Conservation (phyloP, 441 rosid species). For the Croton setiger region DNA sequence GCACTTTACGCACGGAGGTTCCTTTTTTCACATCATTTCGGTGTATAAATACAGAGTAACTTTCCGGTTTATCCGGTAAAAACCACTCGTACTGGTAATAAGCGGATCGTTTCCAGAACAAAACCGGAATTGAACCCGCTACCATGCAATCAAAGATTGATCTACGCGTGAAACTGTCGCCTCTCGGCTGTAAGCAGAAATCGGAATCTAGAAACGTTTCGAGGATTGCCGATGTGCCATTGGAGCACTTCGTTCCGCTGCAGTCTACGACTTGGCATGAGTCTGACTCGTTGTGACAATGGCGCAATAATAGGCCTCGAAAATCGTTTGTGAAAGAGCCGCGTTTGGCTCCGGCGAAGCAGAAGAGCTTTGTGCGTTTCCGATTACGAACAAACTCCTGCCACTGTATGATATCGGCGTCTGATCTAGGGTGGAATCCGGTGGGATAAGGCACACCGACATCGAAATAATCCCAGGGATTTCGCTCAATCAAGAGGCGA, state of each 20-base stretch:
- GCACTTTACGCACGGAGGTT: conserved; percentile 51
- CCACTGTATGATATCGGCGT: conserved; percentile 61
- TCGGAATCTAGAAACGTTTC: conserved; percentile 69
- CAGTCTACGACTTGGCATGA: conserved; percentile 67
- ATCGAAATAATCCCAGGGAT: conserved; percentile 95
- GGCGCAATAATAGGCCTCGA: conserved; percentile 54
- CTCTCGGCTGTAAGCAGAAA: conserved; percentile 91
- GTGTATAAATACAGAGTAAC: conserved; percentile 81
- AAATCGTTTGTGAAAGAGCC: conserved; percentile 57
- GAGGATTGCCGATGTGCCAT: conserved; percentile 72
- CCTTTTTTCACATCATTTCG: conserved; percentile 69
- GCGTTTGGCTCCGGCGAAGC: conserved; percentile 88
- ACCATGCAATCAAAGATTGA: conserved; percentile 91
- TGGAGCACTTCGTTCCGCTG: conserved; percentile 49
- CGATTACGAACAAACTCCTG: conserved; percentile 63
- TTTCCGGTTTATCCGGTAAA: conserved; percentile 57
- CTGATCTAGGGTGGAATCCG: conserved; percentile 91
- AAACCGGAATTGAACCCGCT: conserved; percentile 91
- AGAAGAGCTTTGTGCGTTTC: conserved; percentile 53
- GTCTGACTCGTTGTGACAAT: conserved; percentile 52
- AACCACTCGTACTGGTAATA: conserved; percentile 92
- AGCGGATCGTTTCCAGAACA: conserved; percentile 84
- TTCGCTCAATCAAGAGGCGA: conserved; percentile 86
- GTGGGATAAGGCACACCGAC: conserved; percentile 94
- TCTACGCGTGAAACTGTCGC: conserved; percentile 88